Conservation (phyloP, 768 basidiomycete genomes). For the Tylopilus cervinicoccineus region DNA sequence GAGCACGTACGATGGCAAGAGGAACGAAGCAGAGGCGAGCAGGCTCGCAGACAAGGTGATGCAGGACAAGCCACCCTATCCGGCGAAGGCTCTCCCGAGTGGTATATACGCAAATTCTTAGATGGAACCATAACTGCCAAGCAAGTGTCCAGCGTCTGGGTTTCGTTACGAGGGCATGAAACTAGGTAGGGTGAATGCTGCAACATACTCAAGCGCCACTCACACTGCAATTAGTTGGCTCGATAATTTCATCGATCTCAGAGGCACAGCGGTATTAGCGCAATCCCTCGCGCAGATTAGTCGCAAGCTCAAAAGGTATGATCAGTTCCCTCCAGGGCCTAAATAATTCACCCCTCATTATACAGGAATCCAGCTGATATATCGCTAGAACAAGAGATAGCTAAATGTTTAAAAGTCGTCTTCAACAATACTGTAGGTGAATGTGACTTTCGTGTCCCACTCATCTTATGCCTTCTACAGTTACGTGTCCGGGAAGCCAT, state of each 20-base stretch:
- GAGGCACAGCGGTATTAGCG: conserved; percentile 82
- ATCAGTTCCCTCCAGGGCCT: background rate
- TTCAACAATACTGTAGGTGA: conserved; percentile 60
- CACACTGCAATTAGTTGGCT: conserved; percentile 61
- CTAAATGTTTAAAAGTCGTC: conserved; percentile 82
- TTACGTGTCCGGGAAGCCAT: conserved; percentile 68
- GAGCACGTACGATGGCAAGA: conserved; percentile 78
- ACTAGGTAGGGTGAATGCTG: conserved; percentile 51
- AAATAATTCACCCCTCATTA: conserved; percentile 4
- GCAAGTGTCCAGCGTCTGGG: conserved; percentile 71
- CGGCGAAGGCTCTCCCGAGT: conserved; percentile 77
- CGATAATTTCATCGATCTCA: conserved; percentile 64
- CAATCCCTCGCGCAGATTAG: conserved; percentile 74
- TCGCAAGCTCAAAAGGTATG: conserved; percentile 66
- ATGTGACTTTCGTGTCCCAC: background rate
- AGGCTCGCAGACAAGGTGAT: conserved; percentile 56
- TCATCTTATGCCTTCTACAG: conserved; percentile 34
- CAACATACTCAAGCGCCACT: conserved; percentile 10
- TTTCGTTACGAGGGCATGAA: conserved; percentile 77
- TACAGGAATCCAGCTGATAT: conserved; percentile 46
- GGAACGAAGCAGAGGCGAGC: conserved; percentile 61
- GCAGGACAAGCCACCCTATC: conserved; percentile 49
- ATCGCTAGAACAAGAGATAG: conserved; percentile 78
- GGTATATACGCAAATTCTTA: conserved; percentile 89
- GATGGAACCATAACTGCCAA: conserved; percentile 81